Base-by-base conservation (phyloP, 768 basidiomycete genomes). In the Gautieria morchelliformis region DNA sequence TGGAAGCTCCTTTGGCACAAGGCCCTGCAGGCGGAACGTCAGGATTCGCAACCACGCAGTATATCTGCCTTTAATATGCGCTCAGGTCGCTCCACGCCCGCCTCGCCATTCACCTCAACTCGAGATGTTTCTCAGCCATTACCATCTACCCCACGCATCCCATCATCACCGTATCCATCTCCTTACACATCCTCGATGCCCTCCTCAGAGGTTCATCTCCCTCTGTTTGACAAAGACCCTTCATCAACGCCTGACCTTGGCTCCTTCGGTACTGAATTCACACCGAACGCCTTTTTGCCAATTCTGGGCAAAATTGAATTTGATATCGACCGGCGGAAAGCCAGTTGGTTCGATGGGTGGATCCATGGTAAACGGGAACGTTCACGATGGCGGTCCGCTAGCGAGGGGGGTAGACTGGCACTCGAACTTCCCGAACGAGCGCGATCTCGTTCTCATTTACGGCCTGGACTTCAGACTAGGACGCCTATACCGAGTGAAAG, bases 301-400 rank as follows among this genome's bases (percentile, higher is more conserved):
- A 84, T 96, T 56, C 78, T 98, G 30, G 94, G 93, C 50, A 94
- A 94, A 69, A 83, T 98, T 12, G 93, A 97, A 68, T 96, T 98
- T 64, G 92, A 96, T 67, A 85, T 98, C 63, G 94, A 96, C 69
- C 75, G 75, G 40, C 74, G 80, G 53, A 84, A 77, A 61, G 93
- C 92, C 2, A 72, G 73, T 3, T 96, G 93, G 93, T 93, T 85
- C 61, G 84, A 84, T n/a, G 83, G 84, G 8, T 95, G 90, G 89
- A 59, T 83, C 27, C 76, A 82, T 57, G 87, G 83, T 64, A 72
- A 87, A 57, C 76, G 76, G n/a, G 60, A 61, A 15, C 51, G 56
- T 30, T 32, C 58, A 35, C 40, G 42, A 19, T 58, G 51, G 58
- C 49, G 52, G 5, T 35, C 49, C n/a, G 47, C 49, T 5, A 54